Evolutionary conservation across 1,284 basidiomycete genomes (phyloP).

Genomic region (Pascua sp.): DNA sequence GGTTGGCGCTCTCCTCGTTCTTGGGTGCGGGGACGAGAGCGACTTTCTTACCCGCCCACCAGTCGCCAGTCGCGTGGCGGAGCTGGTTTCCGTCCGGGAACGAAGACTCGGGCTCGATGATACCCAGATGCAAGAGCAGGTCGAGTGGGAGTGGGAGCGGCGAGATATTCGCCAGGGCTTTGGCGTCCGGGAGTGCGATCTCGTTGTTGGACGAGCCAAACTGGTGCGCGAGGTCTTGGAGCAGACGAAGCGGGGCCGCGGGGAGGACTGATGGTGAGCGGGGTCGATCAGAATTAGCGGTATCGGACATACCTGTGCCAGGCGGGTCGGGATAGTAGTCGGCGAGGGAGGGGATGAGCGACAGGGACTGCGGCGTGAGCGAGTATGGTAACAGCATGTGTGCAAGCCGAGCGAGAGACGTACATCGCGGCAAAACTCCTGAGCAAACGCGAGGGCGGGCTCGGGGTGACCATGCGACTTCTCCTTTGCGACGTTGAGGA

Average conservation of each 20-base stretch:
- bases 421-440: conserved; percentile 23
- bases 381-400: background rate
- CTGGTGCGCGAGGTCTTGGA: conserved; percentile 30
- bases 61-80: conserved; percentile 7
- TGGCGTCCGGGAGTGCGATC: conserved; percentile 13
- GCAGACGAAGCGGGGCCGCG: conserved; percentile 23
- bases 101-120: conserved; percentile 11
- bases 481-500: conserved; percentile 5
- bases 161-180: conserved; percentile 22
- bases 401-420: conserved; percentile 1
- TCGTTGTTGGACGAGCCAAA: conserved; percentile 9
- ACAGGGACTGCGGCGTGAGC: conserved; percentile 9
- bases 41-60: conserved; percentile 13
- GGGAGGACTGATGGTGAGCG: conserved; percentile 23
- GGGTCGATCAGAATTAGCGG: no score
- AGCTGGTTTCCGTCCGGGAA: conserved; percentile 4
- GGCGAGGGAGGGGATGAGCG: conserved; percentile 11
- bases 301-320: conserved; percentile 7
- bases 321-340: conserved; percentile 13
- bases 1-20: background rate
- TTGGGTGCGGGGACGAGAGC: conserved; percentile 2
- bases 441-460: conserved; percentile 13
- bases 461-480: conserved; percentile 4
- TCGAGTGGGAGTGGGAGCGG: conserved; percentile 26
- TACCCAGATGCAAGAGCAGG: conserved; percentile 22